Percentiles rank a stretch among this genome's conserved stretches.
phyloP scores from a whole-genome alignment of 441 rosid genomes.

The Croton setiger region DNA sequence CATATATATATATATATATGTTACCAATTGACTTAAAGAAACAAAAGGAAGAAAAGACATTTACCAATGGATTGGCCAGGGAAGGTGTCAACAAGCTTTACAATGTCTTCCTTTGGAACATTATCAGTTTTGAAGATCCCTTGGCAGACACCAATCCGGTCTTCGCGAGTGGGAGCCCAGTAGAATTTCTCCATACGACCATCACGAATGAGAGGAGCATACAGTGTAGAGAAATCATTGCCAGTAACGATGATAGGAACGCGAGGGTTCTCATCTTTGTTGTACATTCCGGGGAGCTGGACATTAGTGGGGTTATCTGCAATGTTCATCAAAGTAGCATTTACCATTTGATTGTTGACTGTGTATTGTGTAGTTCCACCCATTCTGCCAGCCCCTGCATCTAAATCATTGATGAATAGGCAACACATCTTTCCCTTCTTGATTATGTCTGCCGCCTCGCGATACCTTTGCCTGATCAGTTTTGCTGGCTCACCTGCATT shows the following conservation, averaged over 20 bases:
- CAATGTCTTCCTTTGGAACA: conserved; percentile 45
- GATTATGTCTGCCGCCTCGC: conserved; percentile 95
- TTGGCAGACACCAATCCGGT: conserved; percentile 83
- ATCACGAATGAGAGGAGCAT: conserved; percentile 88
- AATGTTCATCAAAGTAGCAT: conserved; percentile 98
- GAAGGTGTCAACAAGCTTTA: conserved; percentile 78
- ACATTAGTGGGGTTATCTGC: conserved; percentile 91
- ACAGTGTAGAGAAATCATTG: conserved; percentile 88
- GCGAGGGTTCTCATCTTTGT: conserved; percentile 88
- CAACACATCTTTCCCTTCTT: conserved; percentile 93
- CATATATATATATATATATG: not conserved
- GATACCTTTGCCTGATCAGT: conserved; percentile 94
- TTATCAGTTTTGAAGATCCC: conserved; percentile 81
- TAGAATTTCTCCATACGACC: conserved; percentile 99
- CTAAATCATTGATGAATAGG: conserved; percentile 96
- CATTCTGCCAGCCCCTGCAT: conserved; percentile 93
- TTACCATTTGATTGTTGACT: conserved; percentile 94
- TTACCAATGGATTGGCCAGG: conserved; percentile 98
- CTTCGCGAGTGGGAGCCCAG: conserved; percentile 98
- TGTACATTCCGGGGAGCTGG: conserved; percentile 98
- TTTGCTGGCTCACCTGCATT: conserved; percentile 98
- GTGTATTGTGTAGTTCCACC: conserved; percentile 99
- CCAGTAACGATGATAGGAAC: conserved; percentile 88
- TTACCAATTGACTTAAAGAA: too few relatives aligned
- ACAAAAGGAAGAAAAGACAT: not conserved